Conservation (phyloP, 176 grass and related monocot genomes). For the Bonia amplexicaulis region DNA sequence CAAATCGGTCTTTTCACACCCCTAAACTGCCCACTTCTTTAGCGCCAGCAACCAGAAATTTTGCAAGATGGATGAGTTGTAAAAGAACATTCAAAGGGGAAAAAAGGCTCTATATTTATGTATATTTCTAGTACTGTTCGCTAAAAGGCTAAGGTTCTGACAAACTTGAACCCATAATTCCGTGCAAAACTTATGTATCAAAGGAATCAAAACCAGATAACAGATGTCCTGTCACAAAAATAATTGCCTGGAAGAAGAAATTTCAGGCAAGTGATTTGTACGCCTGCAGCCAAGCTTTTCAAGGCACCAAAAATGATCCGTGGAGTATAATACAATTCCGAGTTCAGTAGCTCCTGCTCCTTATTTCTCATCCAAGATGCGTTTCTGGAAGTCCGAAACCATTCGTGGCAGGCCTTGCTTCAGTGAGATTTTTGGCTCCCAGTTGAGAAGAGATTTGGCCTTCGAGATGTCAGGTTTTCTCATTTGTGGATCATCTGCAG, state of each 20-base stretch:
- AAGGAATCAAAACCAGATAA: constrained; percentile 33
- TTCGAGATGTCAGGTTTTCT: constrained; percentile 93
- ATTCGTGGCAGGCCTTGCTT: constrained; percentile 74
- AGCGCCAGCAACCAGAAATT: no score
- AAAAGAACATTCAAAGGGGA: not conserved
- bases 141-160: constrained; percentile 6
- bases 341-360: not conserved
- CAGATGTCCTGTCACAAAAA: constrained; percentile 25
- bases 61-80: not conserved
- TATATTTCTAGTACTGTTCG: not conserved
- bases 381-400: constrained; percentile 89
- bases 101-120: constrained; percentile 5
- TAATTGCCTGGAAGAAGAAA: constrained; percentile 15
- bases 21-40: no score
- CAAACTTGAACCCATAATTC: constrained; percentile 20
- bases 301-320: constrained; percentile 19
- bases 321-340: constrained; percentile 40
- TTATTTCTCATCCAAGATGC: constrained; percentile 70
- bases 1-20: no score
- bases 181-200: constrained; percentile 20
- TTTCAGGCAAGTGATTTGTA: constrained; percentile 1
- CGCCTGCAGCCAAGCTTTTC: constrained; percentile 14
- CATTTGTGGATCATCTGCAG: constrained; percentile 94
- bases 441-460: constrained; percentile 78
- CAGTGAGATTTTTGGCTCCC: constrained; percentile 82